phyloP scores from a whole-genome alignment of 2,329 filamentous ascomycete species.

The Pseudocercospora crystallina region DNA sequence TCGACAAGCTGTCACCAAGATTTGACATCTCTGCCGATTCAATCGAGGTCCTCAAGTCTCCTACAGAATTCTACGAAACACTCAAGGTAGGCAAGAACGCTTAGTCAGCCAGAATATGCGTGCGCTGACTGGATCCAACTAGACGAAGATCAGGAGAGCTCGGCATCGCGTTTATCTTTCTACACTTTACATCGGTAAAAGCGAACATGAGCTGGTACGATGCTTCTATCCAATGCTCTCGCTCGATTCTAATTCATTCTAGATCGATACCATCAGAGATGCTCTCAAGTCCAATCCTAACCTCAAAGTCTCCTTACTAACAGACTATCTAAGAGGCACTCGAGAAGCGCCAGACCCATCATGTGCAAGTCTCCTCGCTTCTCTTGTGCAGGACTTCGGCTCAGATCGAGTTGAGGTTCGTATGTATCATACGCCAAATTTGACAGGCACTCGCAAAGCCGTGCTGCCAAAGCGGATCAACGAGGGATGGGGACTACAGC shows the following conservation, averaged over 20 bases:
- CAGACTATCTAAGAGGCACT: constrained; percentile 87
- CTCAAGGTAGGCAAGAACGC: constrained; percentile 68
- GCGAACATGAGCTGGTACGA: constrained; percentile 76
- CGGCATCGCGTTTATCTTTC: constrained; percentile 82
- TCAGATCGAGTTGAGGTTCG: constrained; percentile 81
- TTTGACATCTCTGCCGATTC: constrained; percentile 82
- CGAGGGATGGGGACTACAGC: constrained; percentile 95
- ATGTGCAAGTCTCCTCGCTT: constrained; percentile 82
- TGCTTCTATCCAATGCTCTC: background rate
- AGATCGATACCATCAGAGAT: constrained; percentile 74
- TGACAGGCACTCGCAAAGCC: constrained; percentile 82
- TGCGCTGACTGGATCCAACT: constrained; percentile 21
- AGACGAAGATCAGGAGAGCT: constrained; percentile 80
- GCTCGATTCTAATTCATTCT: background rate
- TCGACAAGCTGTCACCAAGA: constrained; percentile 86
- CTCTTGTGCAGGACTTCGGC: constrained; percentile 82
- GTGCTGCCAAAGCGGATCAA: constrained; percentile 87
- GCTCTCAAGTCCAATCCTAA: constrained; percentile 72
- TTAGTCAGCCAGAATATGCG: background rate
- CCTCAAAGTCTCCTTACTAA: constrained; percentile 82
- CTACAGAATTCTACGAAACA: constrained; percentile 85
- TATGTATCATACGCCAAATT: constrained; percentile 97
- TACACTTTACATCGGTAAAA: constrained; percentile 95
- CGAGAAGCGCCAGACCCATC: constrained; percentile 83
- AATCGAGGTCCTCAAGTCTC: constrained; percentile 75